Conservation (phyloP, 164 flowering plant species). For the Malania oleifera region DNA sequence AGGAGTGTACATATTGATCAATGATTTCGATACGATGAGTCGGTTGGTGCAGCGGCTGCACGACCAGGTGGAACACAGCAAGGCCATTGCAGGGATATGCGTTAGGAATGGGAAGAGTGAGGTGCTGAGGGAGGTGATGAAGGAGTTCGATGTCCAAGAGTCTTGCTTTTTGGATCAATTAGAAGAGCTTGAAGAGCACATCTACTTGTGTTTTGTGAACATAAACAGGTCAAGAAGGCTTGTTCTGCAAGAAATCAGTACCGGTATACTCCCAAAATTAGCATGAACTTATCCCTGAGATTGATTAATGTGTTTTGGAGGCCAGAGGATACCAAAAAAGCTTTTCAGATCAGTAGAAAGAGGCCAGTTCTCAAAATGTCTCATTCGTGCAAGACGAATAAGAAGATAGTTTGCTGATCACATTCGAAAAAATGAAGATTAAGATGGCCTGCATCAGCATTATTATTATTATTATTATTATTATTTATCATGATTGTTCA, state of each 20-base stretch:
- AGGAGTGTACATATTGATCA: conserved; percentile 54
- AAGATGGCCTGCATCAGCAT: too few species aligned
- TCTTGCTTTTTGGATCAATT: conserved; percentile 53
- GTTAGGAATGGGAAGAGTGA: conserved; percentile 42
- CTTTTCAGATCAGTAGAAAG: too few species aligned
- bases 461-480: too few species aligned
- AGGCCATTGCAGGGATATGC: conserved; percentile 40
- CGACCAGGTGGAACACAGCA: conserved; percentile 63
- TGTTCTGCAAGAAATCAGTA: conserved; percentile 42
- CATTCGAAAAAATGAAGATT: too few species aligned
- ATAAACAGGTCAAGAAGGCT: conserved; percentile 68
- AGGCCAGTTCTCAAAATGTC: too few species aligned
- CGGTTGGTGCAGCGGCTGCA: conserved; percentile 45
- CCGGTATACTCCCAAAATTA: too few species aligned
- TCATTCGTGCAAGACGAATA: too few species aligned
- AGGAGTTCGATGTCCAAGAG: conserved; percentile 44
- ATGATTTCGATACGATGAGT: conserved; percentile 70
- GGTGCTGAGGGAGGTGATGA: conserved; percentile 56
- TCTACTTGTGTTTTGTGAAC: conserved; percentile 63
- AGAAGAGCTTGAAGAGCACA: conserved; percentile 68
- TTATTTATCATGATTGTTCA: too few species aligned
- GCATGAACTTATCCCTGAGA: too few species aligned
- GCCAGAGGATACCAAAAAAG: too few species aligned
- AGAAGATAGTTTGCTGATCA: too few species aligned
- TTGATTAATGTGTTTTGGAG: too few species aligned